Base-by-base conservation (phyloP, 2,329 filamentous ascomycete species). In the Trichoderma brevicompactum region DNA sequence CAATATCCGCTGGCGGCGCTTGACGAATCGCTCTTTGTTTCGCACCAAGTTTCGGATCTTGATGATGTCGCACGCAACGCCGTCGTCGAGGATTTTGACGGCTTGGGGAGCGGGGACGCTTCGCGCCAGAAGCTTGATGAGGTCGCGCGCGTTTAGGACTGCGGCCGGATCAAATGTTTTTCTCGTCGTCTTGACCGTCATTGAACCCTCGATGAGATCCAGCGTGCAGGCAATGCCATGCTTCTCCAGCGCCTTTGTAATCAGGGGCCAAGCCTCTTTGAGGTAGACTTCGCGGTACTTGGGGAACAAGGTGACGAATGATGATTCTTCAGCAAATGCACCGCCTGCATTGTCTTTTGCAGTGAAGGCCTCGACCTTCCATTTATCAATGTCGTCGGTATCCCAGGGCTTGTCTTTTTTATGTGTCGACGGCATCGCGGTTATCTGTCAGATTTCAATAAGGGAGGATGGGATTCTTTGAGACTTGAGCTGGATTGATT, bases 241-340 rank as follows among this genome's bases (percentile, higher is more conserved):
- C 79, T 95, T 96, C 73, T 96, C 92, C 67, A 99, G 87, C 0
- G 92, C 85, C 73, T 90, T 89, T 34, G 93, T 98, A 66, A 99
- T 87, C 52, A 96, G 85, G 3, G 94, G 92, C 95, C 95, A 99
- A 72, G 90, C 90, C 76, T 96, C 92, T 75, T 92, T 93, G 64
- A 99, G 82, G 74, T 98, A 97, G 56, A 92, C 86, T 83, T 99
- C 95, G 74, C 95, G 90, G 79, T 99, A 99, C 79, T 97, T 97
- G 69, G 95, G 95, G 75, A 98, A 98, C 7, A 98, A 82, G 0
- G 87, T 90, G 70, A 83, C 84, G 76, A 99, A 99, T 5, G 91
- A 93, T 1, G 92, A 97, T 81, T 98, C 95, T 78, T 99, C 94
- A 61, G 89, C 85, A 76, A 99, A 96, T 19, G 91, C 90, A 69